These are phyloP conservation scores for Xylogone sp. DNA, from an alignment of 2,329 filamentous ascomycete species.

Conservation along the genomic window DNA sequence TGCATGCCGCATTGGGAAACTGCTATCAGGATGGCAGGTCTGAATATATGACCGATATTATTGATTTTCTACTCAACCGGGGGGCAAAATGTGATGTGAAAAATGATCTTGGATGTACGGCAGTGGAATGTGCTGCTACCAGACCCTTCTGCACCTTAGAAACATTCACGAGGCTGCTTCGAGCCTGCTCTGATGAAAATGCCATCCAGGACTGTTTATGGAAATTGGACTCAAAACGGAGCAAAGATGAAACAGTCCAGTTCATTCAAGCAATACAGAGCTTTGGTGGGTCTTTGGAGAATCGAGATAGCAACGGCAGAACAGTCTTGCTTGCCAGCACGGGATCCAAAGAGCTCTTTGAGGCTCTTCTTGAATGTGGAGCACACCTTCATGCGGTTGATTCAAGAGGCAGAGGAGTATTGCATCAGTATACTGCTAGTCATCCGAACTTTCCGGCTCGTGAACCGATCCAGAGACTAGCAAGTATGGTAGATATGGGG, in stretches of 20 bases:
- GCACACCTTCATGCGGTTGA: conserved; percentile 1
- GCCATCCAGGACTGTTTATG: conserved; percentile 5
- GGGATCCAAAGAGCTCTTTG: background rate
- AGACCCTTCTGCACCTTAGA: conserved; percentile 1
- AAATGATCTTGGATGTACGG: conserved; percentile 3
- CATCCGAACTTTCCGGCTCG: background rate
- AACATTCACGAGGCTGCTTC: conserved; percentile 6
- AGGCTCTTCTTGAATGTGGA: conserved; percentile 1
- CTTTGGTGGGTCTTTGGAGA: conserved; percentile 2
- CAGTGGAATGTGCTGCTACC: conserved; percentile 4
- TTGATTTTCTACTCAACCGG: conserved; percentile 5
- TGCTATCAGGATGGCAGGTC: background rate
- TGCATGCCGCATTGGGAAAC: conserved; percentile 5
- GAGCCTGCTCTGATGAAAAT: conserved; percentile 4
- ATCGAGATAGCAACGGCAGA: background rate
- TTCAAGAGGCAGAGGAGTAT: conserved; percentile 3
- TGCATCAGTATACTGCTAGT: background rate
- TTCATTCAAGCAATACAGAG: conserved; percentile 4
- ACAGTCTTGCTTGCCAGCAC: conserved; percentile 2
- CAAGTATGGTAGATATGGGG: conserved; percentile 1
- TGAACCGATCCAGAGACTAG: background rate
- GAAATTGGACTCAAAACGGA: conserved; percentile 1
- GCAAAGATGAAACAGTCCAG: conserved; percentile 2
- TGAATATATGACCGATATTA: background rate
- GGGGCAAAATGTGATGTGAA: conserved; percentile 6